Percentiles rank a stretch among this genome's conserved stretches.
These are phyloP conservation scores for Fragilariopsis cylindrus DNA, from an alignment of 108 stramenopile genomes.

Conservation along the genomic window DNA sequence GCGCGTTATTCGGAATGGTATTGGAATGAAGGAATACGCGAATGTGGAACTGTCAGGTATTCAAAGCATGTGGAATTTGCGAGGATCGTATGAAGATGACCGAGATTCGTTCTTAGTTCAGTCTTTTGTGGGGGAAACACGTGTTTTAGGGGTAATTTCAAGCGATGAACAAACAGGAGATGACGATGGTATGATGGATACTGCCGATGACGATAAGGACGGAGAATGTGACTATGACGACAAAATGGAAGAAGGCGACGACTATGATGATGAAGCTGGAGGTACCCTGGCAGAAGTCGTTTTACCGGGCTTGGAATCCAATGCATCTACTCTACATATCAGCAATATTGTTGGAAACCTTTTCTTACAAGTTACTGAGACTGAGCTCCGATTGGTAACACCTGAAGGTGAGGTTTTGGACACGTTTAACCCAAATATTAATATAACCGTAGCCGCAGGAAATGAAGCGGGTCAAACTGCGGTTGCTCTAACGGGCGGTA, in stretches of 20 bases:
- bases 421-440: slow-evolving; percentile 58
- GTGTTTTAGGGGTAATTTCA: slow-evolving; percentile 80
- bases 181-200: slow-evolving; percentile 49
- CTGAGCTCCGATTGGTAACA: slow-evolving; percentile 54
- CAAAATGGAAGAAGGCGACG: slow-evolving; percentile 43
- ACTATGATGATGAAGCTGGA: slow-evolving; percentile 51
- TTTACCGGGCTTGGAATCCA: slow-evolving; percentile 71
- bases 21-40: slow-evolving; percentile 93
- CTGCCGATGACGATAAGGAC: slow-evolving; percentile 48
- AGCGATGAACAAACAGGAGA: slow-evolving; percentile 16
- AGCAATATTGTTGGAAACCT: slow-evolving; percentile 59
- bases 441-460: slow-evolving; percentile 91
- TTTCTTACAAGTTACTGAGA: slow-evolving; percentile 87
- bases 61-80: slow-evolving; percentile 92
- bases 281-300: slow-evolving; percentile 70
- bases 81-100: slow-evolving; percentile 47
- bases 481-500: slow-evolving; percentile 80
- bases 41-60: slow-evolving; percentile 92
- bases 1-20: slow-evolving; percentile 94
- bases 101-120: slow-evolving; percentile 93
- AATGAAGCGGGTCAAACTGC: slow-evolving; percentile 88
- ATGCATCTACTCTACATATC: slow-evolving; percentile 65
- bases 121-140: slow-evolving; percentile 90
- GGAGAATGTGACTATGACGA: slow-evolving; percentile 18
- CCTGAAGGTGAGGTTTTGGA: slow-evolving; percentile 41